These are phyloP conservation scores for Brassica incana DNA, from an alignment of 345 rosid genomes.

Conservation along the genomic window DNA sequence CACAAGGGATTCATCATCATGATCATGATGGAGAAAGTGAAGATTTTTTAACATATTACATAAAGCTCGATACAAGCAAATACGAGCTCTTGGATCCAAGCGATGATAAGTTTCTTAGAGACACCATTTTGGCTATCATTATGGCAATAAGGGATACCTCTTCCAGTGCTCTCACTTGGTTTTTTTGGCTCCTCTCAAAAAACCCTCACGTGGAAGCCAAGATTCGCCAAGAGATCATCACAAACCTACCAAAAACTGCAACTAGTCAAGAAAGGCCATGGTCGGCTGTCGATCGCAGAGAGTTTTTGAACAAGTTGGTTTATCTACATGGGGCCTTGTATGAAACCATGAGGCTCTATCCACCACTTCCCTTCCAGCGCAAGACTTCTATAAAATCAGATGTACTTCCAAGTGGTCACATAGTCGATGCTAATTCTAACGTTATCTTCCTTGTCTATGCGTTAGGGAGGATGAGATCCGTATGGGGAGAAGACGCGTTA, in stretches of 20 bases:
- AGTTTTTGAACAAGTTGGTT: constrained; percentile 23
- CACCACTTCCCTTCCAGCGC: constrained; percentile 25
- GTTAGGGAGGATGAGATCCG: neutral
- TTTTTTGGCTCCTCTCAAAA: constrained; percentile 45
- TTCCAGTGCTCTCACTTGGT: constrained; percentile 39
- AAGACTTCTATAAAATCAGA: constrained; percentile 18
- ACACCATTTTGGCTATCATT: constrained; percentile 41
- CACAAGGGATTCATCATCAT: neutral
- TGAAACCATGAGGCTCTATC: constrained; percentile 39
- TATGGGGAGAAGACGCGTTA: neutral
- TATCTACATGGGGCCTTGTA: constrained; percentile 38
- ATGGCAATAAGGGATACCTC: constrained; percentile 44
- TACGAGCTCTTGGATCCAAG: neutral
- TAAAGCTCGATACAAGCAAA: constrained; percentile 6
- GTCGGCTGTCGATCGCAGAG: neutral
- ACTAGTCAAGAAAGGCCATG: neutral
- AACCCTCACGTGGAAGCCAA: constrained; percentile 37
- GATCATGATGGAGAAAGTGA: constrained; percentile 12
- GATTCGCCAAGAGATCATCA: constrained; percentile 24
- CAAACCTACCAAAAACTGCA: neutral
- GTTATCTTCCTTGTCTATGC: constrained; percentile 23
- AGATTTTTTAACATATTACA: neutral
- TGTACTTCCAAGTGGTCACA: constrained; percentile 41
- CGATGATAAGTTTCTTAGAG: constrained; percentile 47
- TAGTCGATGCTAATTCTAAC: neutral